A percentile compares a stretch with the other conserved stretches of the same genome.
phyloP scores from a whole-genome alignment of 2,329 filamentous ascomycete genomes.

The Aspergillus texensis region DNA sequence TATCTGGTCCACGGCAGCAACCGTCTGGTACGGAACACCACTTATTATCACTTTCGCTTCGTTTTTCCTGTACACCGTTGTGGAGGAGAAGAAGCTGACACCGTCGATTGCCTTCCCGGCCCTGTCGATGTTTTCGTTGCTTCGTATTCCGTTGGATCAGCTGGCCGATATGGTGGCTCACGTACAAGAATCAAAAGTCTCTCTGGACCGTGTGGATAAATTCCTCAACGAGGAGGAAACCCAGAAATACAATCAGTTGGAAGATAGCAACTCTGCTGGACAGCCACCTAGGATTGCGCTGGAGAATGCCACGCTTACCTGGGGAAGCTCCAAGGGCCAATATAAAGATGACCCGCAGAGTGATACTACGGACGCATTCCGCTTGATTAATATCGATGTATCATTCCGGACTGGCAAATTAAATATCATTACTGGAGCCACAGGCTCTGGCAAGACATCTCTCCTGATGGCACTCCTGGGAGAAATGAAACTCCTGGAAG shows the following conservation, averaged over 20 bases:
- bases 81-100: slow-evolving; percentile 86
- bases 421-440: slow-evolving; percentile 90
- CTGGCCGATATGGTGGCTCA: slow-evolving; percentile 98
- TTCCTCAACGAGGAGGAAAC: slow-evolving; percentile 94
- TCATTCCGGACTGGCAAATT: slow-evolving; percentile 83
- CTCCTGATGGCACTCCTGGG: slow-evolving; percentile 93
- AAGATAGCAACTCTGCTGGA: slow-evolving; percentile 68
- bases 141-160: slow-evolving; percentile 91
- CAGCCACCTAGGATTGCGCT: slow-evolving; percentile 81
- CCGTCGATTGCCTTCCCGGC: slow-evolving; percentile 95
- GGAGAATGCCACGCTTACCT: slow-evolving; percentile 80
- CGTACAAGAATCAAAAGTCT: slow-evolving; percentile 96
- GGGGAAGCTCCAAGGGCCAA: slow-evolving; percentile 66
- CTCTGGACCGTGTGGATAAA: slow-evolving; percentile 92
- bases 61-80: slow-evolving; percentile 87
- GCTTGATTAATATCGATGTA: slow-evolving; percentile 79
- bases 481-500: slow-evolving; percentile 87
- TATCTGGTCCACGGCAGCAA: slow-evolving; percentile 87
- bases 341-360: slow-evolving; percentile 60
- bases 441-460: slow-evolving; percentile 93
- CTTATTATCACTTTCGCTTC: slow-evolving; percentile 95
- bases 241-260: slow-evolving; percentile 87
- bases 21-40: slow-evolving; percentile 94
- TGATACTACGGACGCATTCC: slow-evolving; percentile 74
- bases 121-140: slow-evolving; percentile 90